Base-by-base conservation (phyloP, 768 basidiomycete genomes). In the Boletus barrowsii region DNA sequence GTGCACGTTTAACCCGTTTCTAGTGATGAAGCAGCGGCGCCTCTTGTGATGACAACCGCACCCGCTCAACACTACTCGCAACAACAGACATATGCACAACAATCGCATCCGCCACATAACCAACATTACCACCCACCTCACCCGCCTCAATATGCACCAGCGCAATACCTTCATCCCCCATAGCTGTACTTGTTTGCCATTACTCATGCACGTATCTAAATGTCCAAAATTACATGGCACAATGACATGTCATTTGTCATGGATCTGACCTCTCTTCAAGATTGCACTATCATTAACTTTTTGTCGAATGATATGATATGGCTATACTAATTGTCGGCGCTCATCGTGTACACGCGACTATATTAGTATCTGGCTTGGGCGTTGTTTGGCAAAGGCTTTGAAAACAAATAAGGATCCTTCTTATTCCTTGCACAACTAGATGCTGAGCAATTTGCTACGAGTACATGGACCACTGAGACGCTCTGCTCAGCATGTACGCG, bases 11-110 rank as follows among this genome's bases (percentile, higher is more conserved):
- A 42, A 35, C 41, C 6, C 41, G 20, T 47, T 47, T 54, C 11
- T 18, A 69, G 68, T 14, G 70, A 71, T 17, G 68, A 71, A 44
- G 68, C 60, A 20, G 57, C 61, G 22, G 46, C 47, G 3, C 57
- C 60, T 17, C 53, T 66, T 20, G 22, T 64, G 14, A 40, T 52
- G 10, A 50, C 63, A n/a, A n/a, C 47, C n/a, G 4, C 44, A 30
- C 18, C 46, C 18, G 3, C 47, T 26, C 61, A 46, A 30, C 58
- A 29, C n/a, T 53, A 55, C 40, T 30, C 36, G 11, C 66, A 57
- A 8, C 58, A 50, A 13, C 61, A 47, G 13, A 43, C 10, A 8
- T 45, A 61, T 18, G 36, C 24, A 32, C 62, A 58, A 24, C 60
- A 47, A 39, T 26, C 51, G 0, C 51, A 58, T 26, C 56, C 43